phyloP scores from a whole-genome alignment of 495 filamentous ascomycete genomes.

The Aspergillus heteromorphus region DNA sequence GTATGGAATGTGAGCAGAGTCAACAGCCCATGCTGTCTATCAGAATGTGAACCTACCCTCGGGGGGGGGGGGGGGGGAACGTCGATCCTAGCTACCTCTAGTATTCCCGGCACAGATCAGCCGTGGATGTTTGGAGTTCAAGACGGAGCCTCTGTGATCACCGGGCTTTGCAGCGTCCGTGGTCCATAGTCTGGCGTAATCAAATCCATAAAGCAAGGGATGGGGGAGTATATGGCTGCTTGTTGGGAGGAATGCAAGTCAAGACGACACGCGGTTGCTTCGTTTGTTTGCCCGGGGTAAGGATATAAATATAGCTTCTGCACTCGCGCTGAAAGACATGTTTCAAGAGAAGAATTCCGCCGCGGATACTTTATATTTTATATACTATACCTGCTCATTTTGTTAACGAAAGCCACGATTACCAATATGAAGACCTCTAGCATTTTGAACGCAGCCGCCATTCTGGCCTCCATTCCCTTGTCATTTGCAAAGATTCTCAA shows the following conservation, averaged over 20 bases:
- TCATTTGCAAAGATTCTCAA: slow-evolving; percentile 10
- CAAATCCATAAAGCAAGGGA: not conserved
- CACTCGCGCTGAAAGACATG: not conserved
- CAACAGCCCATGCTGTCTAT: not conserved
- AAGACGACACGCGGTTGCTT: not conserved
- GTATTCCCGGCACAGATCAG: not conserved
- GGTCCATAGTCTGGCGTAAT: not conserved
- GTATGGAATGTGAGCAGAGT: not conserved
- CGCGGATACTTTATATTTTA: not conserved
- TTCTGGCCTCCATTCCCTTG: not conserved
- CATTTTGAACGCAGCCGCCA: not conserved
- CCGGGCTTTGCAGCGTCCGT: not conserved
- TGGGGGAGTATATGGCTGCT: not conserved
- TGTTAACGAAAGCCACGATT: not conserved
- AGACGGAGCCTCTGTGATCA: not conserved
- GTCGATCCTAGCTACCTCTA: not conserved
- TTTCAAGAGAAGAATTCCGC: not conserved
- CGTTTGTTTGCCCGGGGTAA: not conserved
- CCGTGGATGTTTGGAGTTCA: not conserved
- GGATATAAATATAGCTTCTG: not conserved
- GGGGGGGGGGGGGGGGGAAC: too few relatives aligned
- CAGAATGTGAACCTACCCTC: not conserved
- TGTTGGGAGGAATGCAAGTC: not conserved
- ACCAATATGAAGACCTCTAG: not conserved
- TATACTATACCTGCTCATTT: too few relatives aligned